These are phyloP conservation scores for Paramyrothecium roridum DNA, from an alignment of 2,329 filamentous ascomycete genomes.

Conservation along the genomic window DNA sequence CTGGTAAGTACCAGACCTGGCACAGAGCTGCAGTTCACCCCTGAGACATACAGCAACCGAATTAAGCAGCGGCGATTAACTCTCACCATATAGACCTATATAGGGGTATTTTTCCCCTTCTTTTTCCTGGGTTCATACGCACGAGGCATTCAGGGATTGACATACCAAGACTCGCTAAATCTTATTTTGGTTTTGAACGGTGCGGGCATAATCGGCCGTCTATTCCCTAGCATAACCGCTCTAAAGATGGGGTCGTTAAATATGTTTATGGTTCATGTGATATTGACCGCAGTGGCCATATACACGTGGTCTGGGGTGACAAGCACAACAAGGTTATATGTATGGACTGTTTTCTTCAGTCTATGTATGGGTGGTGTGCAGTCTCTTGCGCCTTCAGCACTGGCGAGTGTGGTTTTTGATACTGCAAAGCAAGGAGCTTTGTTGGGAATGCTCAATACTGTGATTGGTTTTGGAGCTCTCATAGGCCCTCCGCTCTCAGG, in stretches of 20 bases:
- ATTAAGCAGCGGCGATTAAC: not conserved
- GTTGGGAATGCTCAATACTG: slow-evolving; percentile 40
- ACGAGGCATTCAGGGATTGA: slow-evolving; percentile 31
- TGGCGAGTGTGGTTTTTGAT: slow-evolving; percentile 36
- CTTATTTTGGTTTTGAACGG: slow-evolving; percentile 65
- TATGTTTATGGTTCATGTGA: slow-evolving; percentile 23
- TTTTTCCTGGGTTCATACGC: slow-evolving; percentile 37
- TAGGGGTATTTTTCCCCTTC: slow-evolving; percentile 48
- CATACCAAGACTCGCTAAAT: slow-evolving; percentile 50
- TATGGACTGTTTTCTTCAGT: slow-evolving; percentile 24
- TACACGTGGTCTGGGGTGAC: slow-evolving; percentile 25
- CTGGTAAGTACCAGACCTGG: slow-evolving; percentile 14
- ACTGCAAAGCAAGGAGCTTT: slow-evolving; percentile 36
- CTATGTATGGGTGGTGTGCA: slow-evolving; percentile 22
- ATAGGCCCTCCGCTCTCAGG: slow-evolving; percentile 35
- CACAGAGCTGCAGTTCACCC: not conserved
- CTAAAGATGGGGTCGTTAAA: slow-evolving; percentile 55
- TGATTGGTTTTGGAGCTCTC: slow-evolving; percentile 36
- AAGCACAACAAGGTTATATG: slow-evolving; percentile 20
- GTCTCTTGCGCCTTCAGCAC: slow-evolving; percentile 28
- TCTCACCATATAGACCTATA: slow-evolving; percentile 28
- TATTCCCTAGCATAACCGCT: slow-evolving; percentile 57
- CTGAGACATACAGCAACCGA: not conserved
- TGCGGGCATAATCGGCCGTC: slow-evolving; percentile 53
- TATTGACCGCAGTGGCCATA: slow-evolving; percentile 20